phyloP scores from a whole-genome alignment of 2,329 filamentous ascomycete genomes.

The Aspergillus clavatus region DNA sequence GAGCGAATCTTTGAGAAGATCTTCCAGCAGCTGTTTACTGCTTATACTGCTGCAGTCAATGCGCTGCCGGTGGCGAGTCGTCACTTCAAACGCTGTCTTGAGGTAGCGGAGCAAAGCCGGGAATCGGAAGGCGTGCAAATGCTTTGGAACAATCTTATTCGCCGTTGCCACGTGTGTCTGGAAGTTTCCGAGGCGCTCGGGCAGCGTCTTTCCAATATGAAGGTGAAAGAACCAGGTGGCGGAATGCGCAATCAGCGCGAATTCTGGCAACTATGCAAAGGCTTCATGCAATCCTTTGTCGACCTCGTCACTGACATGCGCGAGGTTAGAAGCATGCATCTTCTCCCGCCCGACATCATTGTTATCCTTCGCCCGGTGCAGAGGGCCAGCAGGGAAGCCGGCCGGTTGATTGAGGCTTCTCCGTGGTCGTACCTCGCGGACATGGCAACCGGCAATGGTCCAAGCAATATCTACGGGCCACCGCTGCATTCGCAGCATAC shows the following conservation, averaged over 20 bases:
- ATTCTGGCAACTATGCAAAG: slow-evolving; percentile 67
- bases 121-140: slow-evolving; percentile 57
- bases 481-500: slow-evolving; percentile 29
- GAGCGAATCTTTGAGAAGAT: slow-evolving; percentile 78
- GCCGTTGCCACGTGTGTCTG: slow-evolving; percentile 65
- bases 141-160: slow-evolving; percentile 66
- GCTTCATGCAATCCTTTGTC: slow-evolving; percentile 46
- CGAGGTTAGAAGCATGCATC: slow-evolving; percentile 43
- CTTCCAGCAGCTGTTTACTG: slow-evolving; percentile 68
- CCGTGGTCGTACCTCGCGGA: slow-evolving; percentile 57
- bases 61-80: slow-evolving; percentile 65
- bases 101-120: slow-evolving; percentile 57
- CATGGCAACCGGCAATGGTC: slow-evolving; percentile 30
- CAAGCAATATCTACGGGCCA: slow-evolving; percentile 32
- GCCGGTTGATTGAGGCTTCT: slow-evolving; percentile 63
- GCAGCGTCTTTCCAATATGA: slow-evolving; percentile 69
- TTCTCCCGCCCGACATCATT: slow-evolving; percentile 62
- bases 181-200: slow-evolving; percentile 70
- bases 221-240: slow-evolving; percentile 75
- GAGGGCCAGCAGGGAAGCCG: slow-evolving; percentile 74
- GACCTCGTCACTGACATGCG: slow-evolving; percentile 46
- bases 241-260: slow-evolving; percentile 56
- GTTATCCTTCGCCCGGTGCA: slow-evolving; percentile 74
- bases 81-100: slow-evolving; percentile 61
- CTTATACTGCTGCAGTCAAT: slow-evolving; percentile 67